Percentiles rank a stretch among this genome's conserved stretches.
These are phyloP conservation scores for Auxenochlorella protothecoides DNA, from an alignment of 139 green algal genomes.

Conservation along the genomic window DNA sequence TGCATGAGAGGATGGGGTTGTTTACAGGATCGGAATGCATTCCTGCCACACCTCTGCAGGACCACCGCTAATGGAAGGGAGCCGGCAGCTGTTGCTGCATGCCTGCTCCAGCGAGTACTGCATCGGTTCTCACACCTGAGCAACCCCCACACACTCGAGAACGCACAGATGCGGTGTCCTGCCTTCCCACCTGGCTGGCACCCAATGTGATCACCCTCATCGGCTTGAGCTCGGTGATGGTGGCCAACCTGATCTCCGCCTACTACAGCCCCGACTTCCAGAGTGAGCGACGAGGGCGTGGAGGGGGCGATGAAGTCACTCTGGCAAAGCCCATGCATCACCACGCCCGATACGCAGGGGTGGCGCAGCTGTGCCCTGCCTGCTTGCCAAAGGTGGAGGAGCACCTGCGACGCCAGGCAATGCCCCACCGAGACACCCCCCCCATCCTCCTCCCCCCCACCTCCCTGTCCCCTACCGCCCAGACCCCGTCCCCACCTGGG, in stretches of 20 bases:
- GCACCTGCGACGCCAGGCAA: too few species aligned
- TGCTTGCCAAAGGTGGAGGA: too few species aligned
- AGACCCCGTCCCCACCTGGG: constrained; percentile 47
- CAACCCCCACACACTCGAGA: constrained; percentile 3
- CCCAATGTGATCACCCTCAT: constrained; percentile 89
- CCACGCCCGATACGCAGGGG: too few species aligned
- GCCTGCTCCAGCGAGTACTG: background rate
- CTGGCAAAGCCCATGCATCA: too few species aligned
- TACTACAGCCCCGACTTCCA: constrained; percentile 52
- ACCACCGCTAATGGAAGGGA: too few species aligned
- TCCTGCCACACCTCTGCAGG: too few species aligned
- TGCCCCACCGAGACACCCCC: too few species aligned
- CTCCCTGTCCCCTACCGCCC: background rate
- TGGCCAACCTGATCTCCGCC: constrained; percentile 41
- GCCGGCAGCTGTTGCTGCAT: background rate
- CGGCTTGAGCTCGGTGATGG: constrained; percentile 49
- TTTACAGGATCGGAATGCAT: too few species aligned
- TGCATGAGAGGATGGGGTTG: background rate
- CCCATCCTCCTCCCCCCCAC: too few species aligned
- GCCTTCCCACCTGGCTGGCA: constrained; percentile 76
- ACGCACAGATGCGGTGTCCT: too few species aligned
- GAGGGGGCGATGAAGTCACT: too few species aligned
- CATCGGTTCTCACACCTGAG: background rate
- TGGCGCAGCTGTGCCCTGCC: too few species aligned
- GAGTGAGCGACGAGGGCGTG: constrained; percentile 13